Evolutionary conservation across 2,329 filamentous ascomycete genomes (phyloP), one percentile per base, ranked within the genome.

Genomic region (Leptographium lundbergii): DNA sequence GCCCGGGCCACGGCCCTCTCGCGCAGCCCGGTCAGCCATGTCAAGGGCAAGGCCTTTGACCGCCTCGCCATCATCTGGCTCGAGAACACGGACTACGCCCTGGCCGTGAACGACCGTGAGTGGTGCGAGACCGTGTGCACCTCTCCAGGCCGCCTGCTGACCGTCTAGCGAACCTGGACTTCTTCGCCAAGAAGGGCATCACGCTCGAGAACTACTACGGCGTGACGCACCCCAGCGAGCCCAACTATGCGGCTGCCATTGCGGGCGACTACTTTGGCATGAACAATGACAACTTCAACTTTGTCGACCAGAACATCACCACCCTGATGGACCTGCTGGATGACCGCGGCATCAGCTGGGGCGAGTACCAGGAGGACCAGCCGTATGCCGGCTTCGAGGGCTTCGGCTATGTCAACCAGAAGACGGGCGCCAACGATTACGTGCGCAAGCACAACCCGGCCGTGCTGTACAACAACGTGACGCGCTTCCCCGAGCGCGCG

Each of bases 361-460:
- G 75, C 56, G 75, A 85, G 63, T 94, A 92, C 73, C 81, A 91
- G 70, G 88, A 94, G 69, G 85, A 89, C 66, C 78, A 87, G 77
- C 89, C 89, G 2, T 90, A 84, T 71, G 77, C 81, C 2, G 89
- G 89, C 14, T 92, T 82, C 71, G 79, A 88, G 69, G 88, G 87
- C 27, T 70, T 71, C 42, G 74, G 72, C 0, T 89, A 75, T 69
- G 76, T 81, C 59, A 89, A 90, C 71, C 82, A 82, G 63, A 62
- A 81, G 64, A 88, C 79, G 3, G 79, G 81, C 34, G 77, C 79
- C 55, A 88, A 91, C 66, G 82, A 86, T 73, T 94, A 94, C 68
- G 88, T 92, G 9, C 84, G 89, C 67, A 92, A 94, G 74, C 89
- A 94, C 74, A 90, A 91, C 71, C 75, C 81, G 54, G 72, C 77